A percentile compares a stretch with the other conserved stretches of the same genome.
Evolutionary conservation across 108 stramenopile species (phyloP).

Genomic region (Stephanodiscus minutulus): DNA sequence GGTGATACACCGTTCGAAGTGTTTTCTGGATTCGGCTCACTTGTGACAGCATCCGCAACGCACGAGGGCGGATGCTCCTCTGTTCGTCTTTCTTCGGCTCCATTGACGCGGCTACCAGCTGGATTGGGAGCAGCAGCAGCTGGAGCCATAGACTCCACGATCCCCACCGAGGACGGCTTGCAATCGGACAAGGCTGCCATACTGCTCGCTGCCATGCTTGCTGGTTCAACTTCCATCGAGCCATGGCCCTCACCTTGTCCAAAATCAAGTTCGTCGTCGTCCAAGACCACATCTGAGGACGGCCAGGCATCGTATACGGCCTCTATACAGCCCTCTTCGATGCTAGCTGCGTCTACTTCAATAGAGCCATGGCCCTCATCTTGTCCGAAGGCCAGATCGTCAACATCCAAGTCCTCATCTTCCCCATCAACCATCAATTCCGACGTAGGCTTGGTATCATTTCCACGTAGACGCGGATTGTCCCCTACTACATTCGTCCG

Average conservation of each 20-base stretch:
- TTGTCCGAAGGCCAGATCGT: not conserved
- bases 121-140: not conserved
- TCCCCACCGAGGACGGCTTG: not conserved
- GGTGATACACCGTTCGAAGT: not conserved
- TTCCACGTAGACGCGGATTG: slow-evolving; percentile 2
- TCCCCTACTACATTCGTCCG: not conserved
- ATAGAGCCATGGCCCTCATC: not conserved
- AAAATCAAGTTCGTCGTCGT: not conserved
- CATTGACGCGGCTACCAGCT: not conserved
- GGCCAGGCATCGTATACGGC: not conserved
- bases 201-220: not conserved
- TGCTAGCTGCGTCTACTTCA: not conserved
- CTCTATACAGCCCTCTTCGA: not conserved
- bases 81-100: not conserved
- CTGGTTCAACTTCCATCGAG: not conserved
- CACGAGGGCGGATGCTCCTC: slow-evolving; percentile 1
- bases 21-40: not conserved
- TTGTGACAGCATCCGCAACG: not conserved
- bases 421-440: not conserved
- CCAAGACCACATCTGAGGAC: not conserved
- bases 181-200: not conserved
- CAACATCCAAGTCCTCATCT: not conserved
- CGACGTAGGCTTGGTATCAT: slow-evolving; percentile 1
- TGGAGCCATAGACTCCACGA: not conserved
- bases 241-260: not conserved